Evolutionary conservation across 2,329 filamentous ascomycete species (phyloP), one percentile per base, ranked within the genome.

Genomic region (Neocatenulostroma microsporum): DNA sequence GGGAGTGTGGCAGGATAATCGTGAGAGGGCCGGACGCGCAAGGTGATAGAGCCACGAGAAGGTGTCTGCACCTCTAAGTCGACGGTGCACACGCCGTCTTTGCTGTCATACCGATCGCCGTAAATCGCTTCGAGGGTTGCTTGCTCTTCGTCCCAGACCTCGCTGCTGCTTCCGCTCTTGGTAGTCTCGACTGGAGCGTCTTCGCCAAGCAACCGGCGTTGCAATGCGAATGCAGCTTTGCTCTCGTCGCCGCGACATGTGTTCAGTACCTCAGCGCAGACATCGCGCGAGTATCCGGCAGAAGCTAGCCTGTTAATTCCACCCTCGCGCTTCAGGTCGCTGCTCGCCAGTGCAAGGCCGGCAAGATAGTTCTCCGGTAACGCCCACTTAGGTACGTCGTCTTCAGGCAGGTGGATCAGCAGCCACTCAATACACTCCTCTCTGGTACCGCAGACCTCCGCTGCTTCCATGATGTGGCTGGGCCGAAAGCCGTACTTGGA

Each of bases 401-500:
- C 91, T 57, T 98, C 91, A 1, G 91, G 91, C 2, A 98, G 87
- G 61, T 98, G 89, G 34, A 96, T 88, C 32, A 98, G 73, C 12
- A 98, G 72, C 91, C 91, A 98, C 59, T 96, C 89, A 2, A 98
- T 71, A 12, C 86, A 81, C 62, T 98, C 91, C 57, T 95, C 88
- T 20, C 82, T 74, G 57, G 94, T 87, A 60, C 89, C 93, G 66
- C 88, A 95, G 52, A 88, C 78, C 29, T 78, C 78, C 1, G 84
- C 76, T 7, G 91, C 89, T 63, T 98, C 91, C 55, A 93, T 79
- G 26, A 88, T 76, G 56, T 98, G 91, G 52, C 82, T 93, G 51
- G 71, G 73, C n/a, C 89, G 79, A 60, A 98, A 98, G 0, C 86
- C 88, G 34, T 93, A 72, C n/a, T 69, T 74, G n/a, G n/a, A n/a